Conservation (phyloP, 352 stramenopile genomes). For the Blastocystis sp. region DNA sequence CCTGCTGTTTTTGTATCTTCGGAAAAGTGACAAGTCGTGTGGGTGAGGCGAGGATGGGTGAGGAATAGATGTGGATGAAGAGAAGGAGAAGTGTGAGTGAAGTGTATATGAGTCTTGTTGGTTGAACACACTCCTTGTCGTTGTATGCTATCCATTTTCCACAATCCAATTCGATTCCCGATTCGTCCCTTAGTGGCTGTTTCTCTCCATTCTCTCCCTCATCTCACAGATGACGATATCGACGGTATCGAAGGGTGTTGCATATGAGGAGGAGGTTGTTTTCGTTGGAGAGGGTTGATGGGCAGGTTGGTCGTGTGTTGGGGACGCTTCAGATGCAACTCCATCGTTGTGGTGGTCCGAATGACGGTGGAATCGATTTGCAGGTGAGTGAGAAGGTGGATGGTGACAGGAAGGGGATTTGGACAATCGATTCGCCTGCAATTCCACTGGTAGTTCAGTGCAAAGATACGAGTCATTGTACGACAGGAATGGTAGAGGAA, state of each 20-base stretch:
- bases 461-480: not conserved
- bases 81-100: conserved; percentile 10
- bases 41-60: not conserved
- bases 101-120: not conserved
- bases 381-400: not conserved
- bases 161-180: not conserved
- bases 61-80: conserved; percentile 13
- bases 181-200: not conserved
- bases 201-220: not conserved
- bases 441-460: conserved; percentile 15
- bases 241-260: not conserved
- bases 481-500: not conserved
- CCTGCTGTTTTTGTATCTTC: conserved; percentile 60
- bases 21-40: conserved; percentile 52
- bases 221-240: not conserved
- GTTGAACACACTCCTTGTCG: not conserved
- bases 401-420: not conserved
- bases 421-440: not conserved
- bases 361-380: conserved; percentile 10
- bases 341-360: not conserved
- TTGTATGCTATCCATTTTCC: not conserved
- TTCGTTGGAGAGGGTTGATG: too few species aligned
- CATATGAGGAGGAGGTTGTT: not conserved
- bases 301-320: not conserved
- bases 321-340: not conserved